These are phyloP conservation scores for Metarhizium guizhouense DNA, from an alignment of 2,329 filamentous ascomycete species.

Conservation along the genomic window DNA sequence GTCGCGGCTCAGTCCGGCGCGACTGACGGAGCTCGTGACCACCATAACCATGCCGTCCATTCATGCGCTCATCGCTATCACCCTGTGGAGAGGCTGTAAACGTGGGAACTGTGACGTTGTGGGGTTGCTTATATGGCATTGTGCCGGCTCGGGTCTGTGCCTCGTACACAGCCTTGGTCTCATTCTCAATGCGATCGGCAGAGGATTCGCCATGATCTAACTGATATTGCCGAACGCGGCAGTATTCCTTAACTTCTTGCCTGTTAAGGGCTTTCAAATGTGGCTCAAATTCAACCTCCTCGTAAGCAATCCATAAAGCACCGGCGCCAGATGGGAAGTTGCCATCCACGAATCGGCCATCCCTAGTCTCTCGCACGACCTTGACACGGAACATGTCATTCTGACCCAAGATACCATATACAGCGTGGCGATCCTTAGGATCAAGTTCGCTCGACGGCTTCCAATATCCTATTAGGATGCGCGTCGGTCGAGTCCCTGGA, in stretches of 20 bases:
- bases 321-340: constrained; percentile 54
- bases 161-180: constrained; percentile 40
- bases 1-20: constrained; percentile 29
- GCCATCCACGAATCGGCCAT: constrained; percentile 47
- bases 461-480: constrained; percentile 53
- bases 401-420: constrained; percentile 52
- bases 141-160: constrained; percentile 35
- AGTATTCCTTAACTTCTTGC: constrained; percentile 54
- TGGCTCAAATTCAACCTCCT: constrained; percentile 50
- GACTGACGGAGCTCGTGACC: constrained; percentile 34
- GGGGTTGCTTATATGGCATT: constrained; percentile 15
- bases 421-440: constrained; percentile 47
- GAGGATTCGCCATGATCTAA: constrained; percentile 43
- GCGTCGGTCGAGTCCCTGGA: constrained; percentile 44
- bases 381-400: constrained; percentile 60
- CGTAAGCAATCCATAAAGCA: constrained; percentile 53
- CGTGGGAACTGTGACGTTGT: constrained; percentile 10
- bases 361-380: constrained; percentile 49
- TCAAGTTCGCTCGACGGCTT: constrained; percentile 39
- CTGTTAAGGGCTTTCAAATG: constrained; percentile 43
- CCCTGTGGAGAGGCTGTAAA: constrained; percentile 16
- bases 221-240: constrained; percentile 50
- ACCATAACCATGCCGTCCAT: constrained; percentile 13
- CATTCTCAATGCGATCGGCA: constrained; percentile 40
- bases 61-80: constrained; percentile 6